phyloP scores from a whole-genome alignment of 108 stramenopile genomes.

The Bacterosira constricta region DNA sequence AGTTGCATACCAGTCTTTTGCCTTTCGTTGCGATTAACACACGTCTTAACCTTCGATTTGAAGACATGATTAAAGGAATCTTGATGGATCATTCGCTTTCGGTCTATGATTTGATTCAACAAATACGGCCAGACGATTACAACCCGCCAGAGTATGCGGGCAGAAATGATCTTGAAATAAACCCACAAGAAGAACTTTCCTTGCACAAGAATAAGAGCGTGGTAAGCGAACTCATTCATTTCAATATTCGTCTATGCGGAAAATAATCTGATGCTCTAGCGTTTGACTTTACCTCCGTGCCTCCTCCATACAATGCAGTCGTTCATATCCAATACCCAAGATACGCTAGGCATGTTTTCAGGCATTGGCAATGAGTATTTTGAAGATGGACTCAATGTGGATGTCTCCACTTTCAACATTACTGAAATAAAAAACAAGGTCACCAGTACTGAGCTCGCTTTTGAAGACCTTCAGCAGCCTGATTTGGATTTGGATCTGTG shows the following conservation, averaged over 20 bases:
- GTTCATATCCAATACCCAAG: constrained; percentile 35
- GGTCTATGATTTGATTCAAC: constrained; percentile 13
- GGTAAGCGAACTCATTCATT: constrained; percentile 7
- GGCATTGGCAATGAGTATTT: constrained; percentile 35
- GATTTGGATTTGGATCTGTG: constrained; percentile 47
- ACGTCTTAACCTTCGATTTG: constrained; percentile 13
- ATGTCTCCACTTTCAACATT: constrained; percentile 43
- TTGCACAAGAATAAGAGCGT: constrained; percentile 31
- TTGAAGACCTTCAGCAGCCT: constrained; percentile 39
- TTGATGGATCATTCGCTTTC: constrained; percentile 7
- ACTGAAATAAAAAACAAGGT: constrained; percentile 47
- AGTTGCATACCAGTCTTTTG: constrained; percentile 16
- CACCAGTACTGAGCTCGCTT: constrained; percentile 35
- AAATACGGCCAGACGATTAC: constrained; percentile 33
- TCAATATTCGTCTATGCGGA: neutral
- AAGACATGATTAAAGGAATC: constrained; percentile 21
- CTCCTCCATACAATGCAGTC: constrained; percentile 8
- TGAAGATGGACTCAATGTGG: constrained; percentile 16
- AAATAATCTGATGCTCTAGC: neutral
- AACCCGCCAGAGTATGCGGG: constrained; percentile 41
- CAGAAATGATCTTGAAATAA: constrained; percentile 1
- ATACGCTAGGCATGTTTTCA: constrained; percentile 42
- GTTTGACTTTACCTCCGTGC: neutral
- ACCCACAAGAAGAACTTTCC: constrained; percentile 36
- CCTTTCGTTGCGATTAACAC: constrained; percentile 1